phyloP scores from a whole-genome alignment of 192 early-diverging fungal species.

The Funneliformis mosseae region DNA sequence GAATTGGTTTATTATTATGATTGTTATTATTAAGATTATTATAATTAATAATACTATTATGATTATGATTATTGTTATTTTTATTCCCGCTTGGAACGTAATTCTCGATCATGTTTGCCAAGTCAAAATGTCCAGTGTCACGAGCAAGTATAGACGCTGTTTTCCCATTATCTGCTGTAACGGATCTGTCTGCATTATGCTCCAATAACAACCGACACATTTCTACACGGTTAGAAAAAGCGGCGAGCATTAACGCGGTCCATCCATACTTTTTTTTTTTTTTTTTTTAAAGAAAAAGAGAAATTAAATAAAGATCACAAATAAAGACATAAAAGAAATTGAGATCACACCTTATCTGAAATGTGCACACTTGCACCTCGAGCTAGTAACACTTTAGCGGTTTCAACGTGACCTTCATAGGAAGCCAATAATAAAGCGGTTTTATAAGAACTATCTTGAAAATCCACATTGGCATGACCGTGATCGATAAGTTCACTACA shows the following conservation, averaged over 20 bases:
- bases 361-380: conserved; percentile 40
- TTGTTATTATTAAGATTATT: not conserved
- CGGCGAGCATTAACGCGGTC: conserved; percentile 48
- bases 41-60: not conserved
- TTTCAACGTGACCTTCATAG: conserved; percentile 42
- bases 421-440: conserved; percentile 42
- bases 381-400: conserved; percentile 37
- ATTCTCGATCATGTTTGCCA: conserved; percentile 40
- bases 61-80: not conserved
- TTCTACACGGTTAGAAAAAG: conserved; percentile 40
- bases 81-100: conserved; percentile 7
- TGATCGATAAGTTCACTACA: conserved; percentile 47
- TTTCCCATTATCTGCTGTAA: conserved; percentile 43
- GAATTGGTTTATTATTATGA: not conserved
- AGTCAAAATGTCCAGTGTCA: conserved; percentile 39
- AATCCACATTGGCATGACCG: conserved; percentile 46
- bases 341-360: conserved; percentile 33
- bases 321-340: conserved; percentile 3
- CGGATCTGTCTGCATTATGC: conserved; percentile 40
- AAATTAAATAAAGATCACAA: not conserved
- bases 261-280: conserved; percentile 38
- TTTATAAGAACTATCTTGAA: conserved; percentile 46
- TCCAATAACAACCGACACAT: conserved; percentile 41
- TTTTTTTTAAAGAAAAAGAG: not conserved
- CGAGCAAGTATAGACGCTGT: conserved; percentile 40